phyloP scores from a whole-genome alignment of 2,329 filamentous ascomycete genomes.

The Venturia pyrina region DNA sequence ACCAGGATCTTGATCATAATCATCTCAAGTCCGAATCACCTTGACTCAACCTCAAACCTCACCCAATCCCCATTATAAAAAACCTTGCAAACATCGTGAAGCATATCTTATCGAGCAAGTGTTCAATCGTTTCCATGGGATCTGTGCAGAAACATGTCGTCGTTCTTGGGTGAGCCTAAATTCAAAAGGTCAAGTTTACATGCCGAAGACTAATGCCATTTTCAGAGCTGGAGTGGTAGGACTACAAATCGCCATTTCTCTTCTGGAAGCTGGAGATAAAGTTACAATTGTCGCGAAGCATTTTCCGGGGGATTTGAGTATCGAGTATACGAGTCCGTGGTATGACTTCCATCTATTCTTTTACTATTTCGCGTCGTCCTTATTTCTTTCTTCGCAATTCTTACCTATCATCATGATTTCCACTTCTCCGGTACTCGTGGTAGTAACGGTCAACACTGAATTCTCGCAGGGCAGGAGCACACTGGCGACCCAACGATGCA shows the following conservation, averaged over 20 bases:
- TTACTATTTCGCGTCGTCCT: too few species aligned
- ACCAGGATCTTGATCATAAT: background rate
- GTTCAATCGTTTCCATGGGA: background rate
- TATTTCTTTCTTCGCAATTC: background rate
- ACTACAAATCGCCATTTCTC: slow-evolving; percentile 34
- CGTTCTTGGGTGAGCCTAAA: slow-evolving; percentile 7
- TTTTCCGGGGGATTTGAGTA: slow-evolving; percentile 31
- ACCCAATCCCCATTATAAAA: background rate
- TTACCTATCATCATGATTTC: too few species aligned
- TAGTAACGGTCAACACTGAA: background rate
- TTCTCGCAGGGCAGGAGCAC: slow-evolving; percentile 35
- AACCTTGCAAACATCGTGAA: too few species aligned
- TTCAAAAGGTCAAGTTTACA: background rate
- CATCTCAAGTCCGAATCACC: background rate
- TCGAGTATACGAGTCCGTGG: slow-evolving; percentile 37
- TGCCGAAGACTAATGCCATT: background rate
- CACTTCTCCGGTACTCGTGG: too few species aligned
- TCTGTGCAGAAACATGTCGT: slow-evolving; percentile 3
- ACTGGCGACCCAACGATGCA: slow-evolving; percentile 36
- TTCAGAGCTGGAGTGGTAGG: slow-evolving; percentile 37
- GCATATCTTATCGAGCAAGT: too few species aligned
- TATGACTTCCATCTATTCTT: slow-evolving; percentile 15
- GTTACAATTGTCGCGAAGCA: slow-evolving; percentile 35
- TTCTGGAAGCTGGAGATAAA: slow-evolving; percentile 30
- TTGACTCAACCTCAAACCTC: background rate